Base-by-base conservation (phyloP, 192 early-diverging fungal species). In the Radiomyces spectabilis region DNA sequence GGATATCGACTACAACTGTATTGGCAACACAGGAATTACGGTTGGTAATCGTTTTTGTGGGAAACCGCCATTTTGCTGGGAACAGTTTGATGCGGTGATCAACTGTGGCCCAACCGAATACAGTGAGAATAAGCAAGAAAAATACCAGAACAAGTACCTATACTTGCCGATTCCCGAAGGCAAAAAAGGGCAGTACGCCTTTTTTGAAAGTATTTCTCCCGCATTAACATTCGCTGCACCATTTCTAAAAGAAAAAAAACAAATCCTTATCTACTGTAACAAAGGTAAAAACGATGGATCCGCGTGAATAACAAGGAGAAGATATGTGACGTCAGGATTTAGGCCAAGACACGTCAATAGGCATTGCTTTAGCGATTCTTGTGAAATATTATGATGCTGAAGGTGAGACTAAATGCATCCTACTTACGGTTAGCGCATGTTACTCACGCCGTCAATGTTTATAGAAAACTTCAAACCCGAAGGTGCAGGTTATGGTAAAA, bases 141-240 rank as follows among this genome's bases (percentile, higher is more conserved):
- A 48, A 0, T 30, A 57, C 10, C 22, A 46, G 31, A 29, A 35
- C 18, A 27, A 51, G 9, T 92, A 90, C 63, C 34, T 93, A 25
- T 85, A 78, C 53, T 51, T 95, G 42, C 66, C 80, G 4, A 91
- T 95, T 45, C 86, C 87, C 0, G 89, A 92, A 56, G 88, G 93
- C n/a, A 95, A 95, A 63, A 84, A 81, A 44, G 93, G 93, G 4
- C 88, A 90, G 64, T 64, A 79, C 24, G 69, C 57, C 24, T 74
- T 95, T 22, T 64, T 63, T 15, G 61, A 62, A 22, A 72, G 55
- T 26, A 84, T 95, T 53, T 72, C 78, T 3, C 49, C 41, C 5
- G 85, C 80, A 0, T 34, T 92, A 9, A 66, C 63, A 13, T 84
- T 81, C 70, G 52, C 83, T 7, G 31, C 38, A 10, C 51, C 64